Evolutionary conservation across 2,329 filamentous ascomycete genomes (phyloP).

Genomic region (Pseudomassariella vexata): DNA sequence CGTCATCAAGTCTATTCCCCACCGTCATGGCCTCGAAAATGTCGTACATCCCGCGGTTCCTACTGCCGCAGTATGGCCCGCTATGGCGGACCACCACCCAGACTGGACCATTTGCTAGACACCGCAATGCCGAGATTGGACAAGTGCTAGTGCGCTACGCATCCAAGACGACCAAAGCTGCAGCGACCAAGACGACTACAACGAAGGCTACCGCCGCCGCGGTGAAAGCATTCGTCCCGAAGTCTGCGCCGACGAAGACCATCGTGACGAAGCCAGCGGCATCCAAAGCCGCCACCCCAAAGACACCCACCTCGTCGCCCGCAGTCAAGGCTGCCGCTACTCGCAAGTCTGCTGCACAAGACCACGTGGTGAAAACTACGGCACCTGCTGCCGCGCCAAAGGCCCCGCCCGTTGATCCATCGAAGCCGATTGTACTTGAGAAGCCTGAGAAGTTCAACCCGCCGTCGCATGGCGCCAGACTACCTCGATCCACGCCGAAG

Average conservation of each 20-base stretch:
- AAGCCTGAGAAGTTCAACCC: constrained; percentile 88
- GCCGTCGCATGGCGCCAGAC: constrained; percentile 76
- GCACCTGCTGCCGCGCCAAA: constrained; percentile 7
- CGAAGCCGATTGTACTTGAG: constrained; percentile 67
- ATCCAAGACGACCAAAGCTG: constrained; percentile 33
- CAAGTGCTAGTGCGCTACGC: constrained; percentile 28
- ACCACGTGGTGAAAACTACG: constrained; percentile 7
- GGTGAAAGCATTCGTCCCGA: constrained; percentile 11
- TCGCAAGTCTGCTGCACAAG: constrained; percentile 3
- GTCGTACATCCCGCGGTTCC: constrained; percentile 58
- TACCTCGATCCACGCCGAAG: constrained; percentile 49
- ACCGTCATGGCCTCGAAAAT: constrained; percentile 36
- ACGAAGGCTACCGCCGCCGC: constrained; percentile 12
- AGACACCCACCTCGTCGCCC: constrained; percentile 6
- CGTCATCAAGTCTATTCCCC: not conserved
- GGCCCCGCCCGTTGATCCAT: constrained; percentile 16
- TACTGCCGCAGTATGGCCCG: constrained; percentile 56
- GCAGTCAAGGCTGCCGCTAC: not conserved
- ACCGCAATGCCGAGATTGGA: constrained; percentile 18
- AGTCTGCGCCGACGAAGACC: constrained; percentile 7
- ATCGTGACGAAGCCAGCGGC: constrained; percentile 3
- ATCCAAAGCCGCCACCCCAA: constrained; percentile 4
- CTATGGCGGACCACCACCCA: constrained; percentile 44
- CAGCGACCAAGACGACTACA: constrained; percentile 27
- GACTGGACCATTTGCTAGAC: constrained; percentile 18